These are phyloP conservation scores for Rutstroemia sp. DNA, from an alignment of 2,329 filamentous ascomycete species.

Conservation along the genomic window DNA sequence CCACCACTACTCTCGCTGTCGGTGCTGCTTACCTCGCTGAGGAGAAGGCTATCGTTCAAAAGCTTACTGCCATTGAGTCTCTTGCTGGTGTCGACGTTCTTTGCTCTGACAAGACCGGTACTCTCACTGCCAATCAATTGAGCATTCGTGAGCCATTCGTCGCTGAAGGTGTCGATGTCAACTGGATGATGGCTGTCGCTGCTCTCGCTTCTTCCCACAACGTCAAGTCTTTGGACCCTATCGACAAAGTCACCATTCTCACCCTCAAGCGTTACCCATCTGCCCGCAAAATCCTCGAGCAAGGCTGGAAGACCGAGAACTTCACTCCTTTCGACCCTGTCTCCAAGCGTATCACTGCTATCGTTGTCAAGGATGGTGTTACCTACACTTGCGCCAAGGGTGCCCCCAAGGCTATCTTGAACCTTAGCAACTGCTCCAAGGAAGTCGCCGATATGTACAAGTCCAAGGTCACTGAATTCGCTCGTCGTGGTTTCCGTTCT, in stretches of 20 bases:
- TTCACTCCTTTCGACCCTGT: slow-evolving; percentile 74
- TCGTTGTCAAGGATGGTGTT: slow-evolving; percentile 62
- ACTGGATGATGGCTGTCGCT: slow-evolving; percentile 80
- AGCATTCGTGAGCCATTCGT: slow-evolving; percentile 72
- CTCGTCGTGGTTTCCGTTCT: slow-evolving; percentile 72
- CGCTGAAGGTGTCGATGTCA: slow-evolving; percentile 68
- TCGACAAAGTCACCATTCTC: slow-evolving; percentile 72
- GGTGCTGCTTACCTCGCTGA: slow-evolving; percentile 70
- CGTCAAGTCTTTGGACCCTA: slow-evolving; percentile 70
- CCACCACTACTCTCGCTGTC: slow-evolving; percentile 69
- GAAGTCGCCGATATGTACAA: slow-evolving; percentile 60
- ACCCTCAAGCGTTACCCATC: slow-evolving; percentile 71
- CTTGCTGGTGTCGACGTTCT: slow-evolving; percentile 70
- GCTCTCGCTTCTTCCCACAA: slow-evolving; percentile 73
- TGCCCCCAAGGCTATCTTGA: slow-evolving; percentile 68
- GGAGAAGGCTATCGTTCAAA: slow-evolving; percentile 74
- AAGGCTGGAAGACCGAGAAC: slow-evolving; percentile 71
- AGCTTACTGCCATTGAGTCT: slow-evolving; percentile 72
- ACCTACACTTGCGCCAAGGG: slow-evolving; percentile 69
- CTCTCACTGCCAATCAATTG: slow-evolving; percentile 67
- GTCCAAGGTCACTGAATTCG: slow-evolving; percentile 67
- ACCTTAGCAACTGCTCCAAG: slow-evolving; percentile 59
- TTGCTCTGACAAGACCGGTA: slow-evolving; percentile 78
- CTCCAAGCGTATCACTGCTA: slow-evolving; percentile 69
- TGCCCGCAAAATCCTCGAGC: slow-evolving; percentile 66